Conservation (phyloP, 2,329 filamentous ascomycete species). For the Xylaria sp. region DNA sequence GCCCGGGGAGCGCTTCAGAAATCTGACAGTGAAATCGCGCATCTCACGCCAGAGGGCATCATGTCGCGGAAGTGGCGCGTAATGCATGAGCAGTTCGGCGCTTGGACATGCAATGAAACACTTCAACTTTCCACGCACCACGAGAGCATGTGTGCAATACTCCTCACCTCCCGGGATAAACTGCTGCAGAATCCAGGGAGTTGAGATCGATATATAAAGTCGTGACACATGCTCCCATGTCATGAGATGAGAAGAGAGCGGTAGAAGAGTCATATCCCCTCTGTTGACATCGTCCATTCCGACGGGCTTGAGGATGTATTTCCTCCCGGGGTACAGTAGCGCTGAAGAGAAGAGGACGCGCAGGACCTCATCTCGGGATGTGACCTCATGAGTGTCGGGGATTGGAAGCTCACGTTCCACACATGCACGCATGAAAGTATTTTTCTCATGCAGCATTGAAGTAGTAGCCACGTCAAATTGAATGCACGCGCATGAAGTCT, state of each 20-base stretch:
- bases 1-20: constrained; percentile 59
- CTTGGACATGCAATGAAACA: constrained; percentile 75
- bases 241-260: constrained; percentile 60
- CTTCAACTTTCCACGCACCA: constrained; percentile 71
- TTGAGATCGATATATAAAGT: constrained; percentile 63
- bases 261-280: constrained; percentile 72
- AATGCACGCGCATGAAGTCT: constrained; percentile 68
- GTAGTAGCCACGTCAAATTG: constrained; percentile 69
- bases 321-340: constrained; percentile 43
- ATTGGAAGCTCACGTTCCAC: constrained; percentile 62
- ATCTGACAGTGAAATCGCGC: constrained; percentile 70
- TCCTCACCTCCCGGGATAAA: constrained; percentile 69
- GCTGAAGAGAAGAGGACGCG: constrained; percentile 57
- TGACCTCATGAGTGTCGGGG: constrained; percentile 64
- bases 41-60: constrained; percentile 68
- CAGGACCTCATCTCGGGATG: constrained; percentile 62
- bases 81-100: constrained; percentile 72
- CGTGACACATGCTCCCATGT: constrained; percentile 65
- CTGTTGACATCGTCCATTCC: constrained; percentile 69
- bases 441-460: constrained; percentile 69
- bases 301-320: constrained; percentile 74
- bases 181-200: constrained; percentile 75
- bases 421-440: constrained; percentile 70
- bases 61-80: constrained; percentile 65
- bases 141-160: constrained; percentile 76